These are phyloP conservation scores for Beauveria sp. DNA, from an alignment of 2,329 filamentous ascomycete genomes.

Conservation along the genomic window DNA sequence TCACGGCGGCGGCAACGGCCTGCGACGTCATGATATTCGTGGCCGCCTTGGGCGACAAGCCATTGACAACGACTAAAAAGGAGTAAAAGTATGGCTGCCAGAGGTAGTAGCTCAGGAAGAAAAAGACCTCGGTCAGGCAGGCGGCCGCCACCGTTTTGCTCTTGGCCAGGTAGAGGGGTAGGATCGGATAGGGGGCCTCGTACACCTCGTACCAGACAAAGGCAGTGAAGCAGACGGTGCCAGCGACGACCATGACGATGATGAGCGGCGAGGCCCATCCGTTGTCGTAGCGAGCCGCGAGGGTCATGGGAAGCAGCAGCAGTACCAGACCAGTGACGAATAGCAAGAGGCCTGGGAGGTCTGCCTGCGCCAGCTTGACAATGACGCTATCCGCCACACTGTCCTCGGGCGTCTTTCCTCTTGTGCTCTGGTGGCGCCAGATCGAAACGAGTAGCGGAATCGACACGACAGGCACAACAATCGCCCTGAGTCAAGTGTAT, in stretches of 20 bases:
- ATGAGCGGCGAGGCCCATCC: constrained; percentile 1
- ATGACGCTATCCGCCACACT: constrained; percentile 11
- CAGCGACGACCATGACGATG: background rate
- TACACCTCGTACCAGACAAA: constrained; percentile 1
- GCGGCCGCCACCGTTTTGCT: constrained; percentile 4
- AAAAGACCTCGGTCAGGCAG: constrained; percentile 1
- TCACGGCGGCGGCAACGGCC: background rate
- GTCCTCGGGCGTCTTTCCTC: constrained; percentile 28
- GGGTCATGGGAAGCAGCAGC: constrained; percentile 4
- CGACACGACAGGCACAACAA: constrained; percentile 50
- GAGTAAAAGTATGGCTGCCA: constrained; percentile 10
- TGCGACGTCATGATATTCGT: constrained; percentile 1
- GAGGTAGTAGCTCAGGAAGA: constrained; percentile 3
- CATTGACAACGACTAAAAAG: constrained; percentile 1
- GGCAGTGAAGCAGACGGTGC: background rate
- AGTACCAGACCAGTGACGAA: constrained; percentile 1
- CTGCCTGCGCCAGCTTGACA: background rate
- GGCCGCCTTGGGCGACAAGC: constrained; percentile 1
- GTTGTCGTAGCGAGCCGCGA: background rate
- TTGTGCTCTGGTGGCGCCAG: constrained; percentile 42
- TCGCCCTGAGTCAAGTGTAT: constrained; percentile 26
- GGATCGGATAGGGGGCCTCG: background rate
- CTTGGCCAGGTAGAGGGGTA: background rate
- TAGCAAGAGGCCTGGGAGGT: background rate
- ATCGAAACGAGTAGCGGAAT: constrained; percentile 45